A percentile compares a stretch with the other conserved stretches of the same genome.
Conservation (phyloP, 2,329 filamentous ascomycete genomes). For the Penicillium palitans region DNA sequence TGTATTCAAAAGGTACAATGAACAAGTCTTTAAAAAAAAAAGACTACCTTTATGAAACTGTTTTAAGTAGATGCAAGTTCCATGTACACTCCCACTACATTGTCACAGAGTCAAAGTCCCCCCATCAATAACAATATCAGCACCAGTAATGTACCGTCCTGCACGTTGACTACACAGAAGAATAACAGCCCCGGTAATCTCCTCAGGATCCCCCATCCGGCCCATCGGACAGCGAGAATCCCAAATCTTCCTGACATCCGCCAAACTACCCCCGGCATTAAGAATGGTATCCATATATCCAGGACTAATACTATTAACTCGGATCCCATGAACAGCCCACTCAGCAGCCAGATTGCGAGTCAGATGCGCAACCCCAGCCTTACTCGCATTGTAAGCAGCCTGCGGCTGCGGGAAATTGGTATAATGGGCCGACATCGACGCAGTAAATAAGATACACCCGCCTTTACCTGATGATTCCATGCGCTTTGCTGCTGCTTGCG, state of each 20-base stretch:
- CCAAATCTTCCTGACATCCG: constrained; percentile 58
- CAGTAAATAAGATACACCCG: constrained; percentile 59
- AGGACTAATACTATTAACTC: constrained; percentile 69
- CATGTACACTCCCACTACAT: neutral
- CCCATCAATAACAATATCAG: constrained; percentile 66
- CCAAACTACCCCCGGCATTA: constrained; percentile 64
- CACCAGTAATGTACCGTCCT: constrained; percentile 67
- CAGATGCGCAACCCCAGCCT: constrained; percentile 65
- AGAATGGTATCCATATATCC: constrained; percentile 78
- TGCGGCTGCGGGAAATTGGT: constrained; percentile 75
- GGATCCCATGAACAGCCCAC: constrained; percentile 69
- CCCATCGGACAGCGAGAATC: constrained; percentile 61
- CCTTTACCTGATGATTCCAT: constrained; percentile 36
- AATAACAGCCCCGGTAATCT: constrained; percentile 63
- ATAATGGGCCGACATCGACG: constrained; percentile 66
- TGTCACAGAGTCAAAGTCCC: constrained; percentile 31
- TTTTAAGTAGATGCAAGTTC: neutral
- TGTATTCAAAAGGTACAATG: neutral
- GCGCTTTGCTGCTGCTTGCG: constrained; percentile 60
- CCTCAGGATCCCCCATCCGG: constrained; percentile 64
- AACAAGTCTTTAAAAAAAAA: neutral
- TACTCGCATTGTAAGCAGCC: constrained; percentile 69
- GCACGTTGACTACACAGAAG: constrained; percentile 58
- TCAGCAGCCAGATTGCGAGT: constrained; percentile 68
- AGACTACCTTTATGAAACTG: too few relatives aligned